Evolutionary conservation across 192 early-diverging fungal genomes (phyloP), one percentile per base, ranked within the genome.

Genomic region (Coemansia aciculifera): DNA sequence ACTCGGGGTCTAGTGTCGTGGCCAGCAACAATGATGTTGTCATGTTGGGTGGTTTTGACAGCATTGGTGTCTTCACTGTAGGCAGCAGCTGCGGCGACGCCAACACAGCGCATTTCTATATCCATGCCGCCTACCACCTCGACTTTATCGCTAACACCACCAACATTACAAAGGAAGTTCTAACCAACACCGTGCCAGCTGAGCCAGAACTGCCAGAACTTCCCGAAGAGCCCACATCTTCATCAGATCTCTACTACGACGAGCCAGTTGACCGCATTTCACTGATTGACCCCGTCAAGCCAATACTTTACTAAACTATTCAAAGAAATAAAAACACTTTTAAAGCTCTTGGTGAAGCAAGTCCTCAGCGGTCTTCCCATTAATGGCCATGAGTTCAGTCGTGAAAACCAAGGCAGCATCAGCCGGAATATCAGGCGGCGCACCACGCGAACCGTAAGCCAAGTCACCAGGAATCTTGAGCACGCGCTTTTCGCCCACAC

Each of bases 401-500:
- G 92, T 91, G 76, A 95, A 95, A 43, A 89, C 89, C 61, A 95
- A 71, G 66, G 89, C 87, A 34, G 90, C 80, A 27, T 89, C 86
- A 43, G 91, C 85, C 15, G 95, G 95, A 70, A 96, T 96, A 23
- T 84, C 83, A 13, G 85, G 85, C 17, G 87, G 87, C 38, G 87
- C 84, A 38, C 92, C 92, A 9, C 90, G 76, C 46, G 87, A 87
- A 38, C 94, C 93, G 65, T 96, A 94, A 5, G 83, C 92, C 83
- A 86, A 89, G 64, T 92, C 92, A 57, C 90, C 84, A 12, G 90
- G 88, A 64, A 95, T 95, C 44, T 85, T 84, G 19, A 98, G 83
- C 60, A 78, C 86, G 31, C 94, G 92, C 63, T 87, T 86, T 81
- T 97, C 90, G 57, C 94, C 94, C 27, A 97, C 74, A 38, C 90